Evolutionary conservation across 148 eudicot genomes (phyloP), one percentile per base, ranked within the genome.

Genomic region (Rhododendron henanense): DNA sequence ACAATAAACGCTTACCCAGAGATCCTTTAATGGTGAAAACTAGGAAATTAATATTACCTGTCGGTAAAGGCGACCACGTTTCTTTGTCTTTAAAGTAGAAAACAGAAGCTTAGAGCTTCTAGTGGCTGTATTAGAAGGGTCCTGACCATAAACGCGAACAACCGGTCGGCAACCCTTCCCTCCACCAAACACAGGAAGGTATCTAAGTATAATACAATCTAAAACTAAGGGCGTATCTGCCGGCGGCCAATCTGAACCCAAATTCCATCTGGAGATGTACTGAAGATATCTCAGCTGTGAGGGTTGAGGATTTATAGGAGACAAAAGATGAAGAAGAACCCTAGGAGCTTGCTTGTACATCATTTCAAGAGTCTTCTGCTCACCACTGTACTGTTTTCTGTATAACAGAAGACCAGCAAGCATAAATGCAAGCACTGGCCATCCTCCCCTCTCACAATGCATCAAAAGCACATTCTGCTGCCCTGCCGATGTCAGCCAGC

Each of bases 401-500:
- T 93, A 93, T 87, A 94, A 89, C 82, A 94, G 90, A 82, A 94
- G 95, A 57, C 94, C 94, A 2, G 97, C 97, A 81, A 94, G 95
- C 95, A 94, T 93, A 86, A 94, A 94, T 19, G 97, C 97, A 83
- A 94, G 97, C 81, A 92, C 90, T 71, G 94, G 95, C 97, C 97
- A 94, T 63, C 95, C 95, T 76, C 97, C 95, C 87, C 91, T 92
- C 88, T 94, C 97, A 89, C 95, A 94, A 81, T 93, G 95, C 97
- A 94, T 93, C 76, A 94, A 86, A 77, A 94, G 84, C 76, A 94
- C 92, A 83, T 94, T 93, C 89, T 94, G 95, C 84, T 94, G 97
- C 25, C 95, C 97, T 81, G 90, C 93, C 84, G 91, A 75, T 7
- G 95, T 91, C 57, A 93, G 84, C 95, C 95, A 94, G 82, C 95